Base-by-base conservation (phyloP, 345 rosid species). In the Brassica napus region DNA sequence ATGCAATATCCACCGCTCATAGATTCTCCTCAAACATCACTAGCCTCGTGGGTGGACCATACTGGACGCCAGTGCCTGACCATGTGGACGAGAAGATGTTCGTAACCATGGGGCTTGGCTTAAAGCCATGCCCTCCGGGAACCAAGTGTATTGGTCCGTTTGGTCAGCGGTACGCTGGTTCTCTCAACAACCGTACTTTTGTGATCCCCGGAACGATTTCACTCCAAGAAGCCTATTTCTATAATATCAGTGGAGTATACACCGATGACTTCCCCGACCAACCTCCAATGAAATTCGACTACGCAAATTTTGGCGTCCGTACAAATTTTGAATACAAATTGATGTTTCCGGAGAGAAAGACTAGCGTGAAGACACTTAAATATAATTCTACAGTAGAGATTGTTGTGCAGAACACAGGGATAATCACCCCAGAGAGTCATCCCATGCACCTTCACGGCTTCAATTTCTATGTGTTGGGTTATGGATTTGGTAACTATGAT, bases 371-470 rank as follows among this genome's bases (percentile, higher is more conserved):
- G 74, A 84, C 65, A 54, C 15, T 92, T 26, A 88, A 84, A 77
- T 92, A 69, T 79, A 92, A 94, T 58, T 42, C 92, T 0, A 89
- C 85, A 2, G 91, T 94, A 8, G 88, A 94, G 83, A 67, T 92
- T 3, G 79, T 92, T 66, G 14, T 91, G 14, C 97, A 94, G 60
- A 86, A 94, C 86, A 92, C 94, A 0, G 89, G 86, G 5, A n/a
- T 92, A 23, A 0, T 92, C 1, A 79, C 39, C 0, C 3, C 66
- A 0, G 98, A 94, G 86, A 89, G 84, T 54, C 98, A 94, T n/a
- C 98, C 97, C 1, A 92, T 92, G 80, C 98, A 94, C 65, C 39
- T 92, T 58, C 98, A 94, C 12, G 95, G 98, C 3, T 85, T 84
- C 55, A 85, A 92, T 63, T 94, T 94, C 74, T 83, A 90, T 57